phyloP scores from a whole-genome alignment of 2,329 filamentous ascomycete species.

The Botryotinia narcissicola region DNA sequence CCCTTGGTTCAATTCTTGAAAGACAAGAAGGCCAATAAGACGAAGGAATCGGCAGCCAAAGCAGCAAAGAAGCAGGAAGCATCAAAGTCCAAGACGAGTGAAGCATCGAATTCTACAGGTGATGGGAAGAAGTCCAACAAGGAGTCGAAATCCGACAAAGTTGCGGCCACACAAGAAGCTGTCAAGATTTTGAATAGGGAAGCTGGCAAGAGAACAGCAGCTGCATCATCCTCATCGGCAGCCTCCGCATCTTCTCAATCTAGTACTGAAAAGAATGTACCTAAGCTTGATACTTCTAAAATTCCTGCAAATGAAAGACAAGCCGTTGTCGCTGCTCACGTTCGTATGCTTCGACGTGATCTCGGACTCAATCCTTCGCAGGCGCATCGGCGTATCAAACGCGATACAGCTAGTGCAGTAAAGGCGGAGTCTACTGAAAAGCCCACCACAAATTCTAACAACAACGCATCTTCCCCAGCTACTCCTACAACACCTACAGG shows the following conservation, averaged over 20 bases:
- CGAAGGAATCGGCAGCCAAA: slow-evolving; percentile 54
- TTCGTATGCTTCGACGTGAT: slow-evolving; percentile 64
- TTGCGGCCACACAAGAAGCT: slow-evolving; percentile 56
- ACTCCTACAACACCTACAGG: slow-evolving; percentile 32
- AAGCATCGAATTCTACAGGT: slow-evolving; percentile 43
- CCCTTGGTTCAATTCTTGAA: slow-evolving; percentile 86
- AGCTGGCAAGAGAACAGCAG: slow-evolving; percentile 49
- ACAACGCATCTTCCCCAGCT: slow-evolving; percentile 14
- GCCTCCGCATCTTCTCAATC: neutral
- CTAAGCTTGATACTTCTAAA: slow-evolving; percentile 56
- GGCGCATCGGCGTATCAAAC: slow-evolving; percentile 59
- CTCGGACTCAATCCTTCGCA: slow-evolving; percentile 62
- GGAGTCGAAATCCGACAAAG: slow-evolving; percentile 61
- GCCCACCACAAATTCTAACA: slow-evolving; percentile 17
- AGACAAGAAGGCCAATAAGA: slow-evolving; percentile 82
- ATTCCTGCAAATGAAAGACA: slow-evolving; percentile 38
- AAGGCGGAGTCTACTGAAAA: slow-evolving; percentile 33
- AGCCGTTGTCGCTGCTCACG: slow-evolving; percentile 57
- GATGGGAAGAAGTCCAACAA: slow-evolving; percentile 56
- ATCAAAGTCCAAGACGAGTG: slow-evolving; percentile 53
- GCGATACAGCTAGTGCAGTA: slow-evolving; percentile 44
- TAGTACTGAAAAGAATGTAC: slow-evolving; percentile 34
- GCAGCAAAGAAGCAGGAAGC: slow-evolving; percentile 51
- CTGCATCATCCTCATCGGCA: slow-evolving; percentile 25
- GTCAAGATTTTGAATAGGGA: slow-evolving; percentile 64